These are phyloP conservation scores for Sphagnum tenellum DNA, from an alignment of 225 moss, liverwort and hornwort genomes.

Conservation along the genomic window DNA sequence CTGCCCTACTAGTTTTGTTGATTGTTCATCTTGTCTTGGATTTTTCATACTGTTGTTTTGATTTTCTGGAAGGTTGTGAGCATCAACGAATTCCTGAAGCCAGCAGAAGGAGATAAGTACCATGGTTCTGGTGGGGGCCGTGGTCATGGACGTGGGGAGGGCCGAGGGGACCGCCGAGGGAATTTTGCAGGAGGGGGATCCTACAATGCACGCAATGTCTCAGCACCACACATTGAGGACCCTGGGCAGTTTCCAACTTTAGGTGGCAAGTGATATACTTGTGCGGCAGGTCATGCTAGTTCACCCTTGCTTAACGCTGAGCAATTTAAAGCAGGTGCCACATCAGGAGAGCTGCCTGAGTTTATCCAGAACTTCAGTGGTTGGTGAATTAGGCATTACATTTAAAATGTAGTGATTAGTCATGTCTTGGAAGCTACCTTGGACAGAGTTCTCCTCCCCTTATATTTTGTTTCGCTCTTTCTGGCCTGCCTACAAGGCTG, in stretches of 20 bases:
- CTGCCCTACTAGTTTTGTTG: no score
- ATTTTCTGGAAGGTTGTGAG: conserved; percentile 40
- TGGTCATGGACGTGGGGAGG: conserved; percentile 39
- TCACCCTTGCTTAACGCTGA: conserved; percentile 4
- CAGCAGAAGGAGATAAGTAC: conserved; percentile 71
- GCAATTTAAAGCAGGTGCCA: background rate
- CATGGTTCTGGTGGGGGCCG: conserved; percentile 47
- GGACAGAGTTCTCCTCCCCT: no score
- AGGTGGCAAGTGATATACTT: conserved; percentile 53
- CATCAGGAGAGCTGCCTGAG: conserved; percentile 17
- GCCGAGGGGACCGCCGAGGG: conserved; percentile 21
- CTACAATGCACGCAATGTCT: conserved; percentile 27
- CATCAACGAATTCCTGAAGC: conserved; percentile 94
- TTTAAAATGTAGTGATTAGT: no score
- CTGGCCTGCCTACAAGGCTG: no score
- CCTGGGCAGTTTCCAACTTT: conserved; percentile 79
- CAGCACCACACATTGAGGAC: conserved; percentile 84
- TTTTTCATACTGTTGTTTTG: background rate
- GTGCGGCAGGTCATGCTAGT: conserved; percentile 1
- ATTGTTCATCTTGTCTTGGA: no score
- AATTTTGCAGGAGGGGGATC: conserved; percentile 15
- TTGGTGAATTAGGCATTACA: conserved; percentile 9
- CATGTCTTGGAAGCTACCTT: no score
- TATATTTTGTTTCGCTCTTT: no score
- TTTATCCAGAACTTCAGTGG: conserved; percentile 19